Percentiles rank a stretch among this genome's conserved stretches.
These are phyloP conservation scores for Sporothrix globosa DNA, from an alignment of 2,329 filamentous ascomycete genomes.

Conservation along the genomic window DNA sequence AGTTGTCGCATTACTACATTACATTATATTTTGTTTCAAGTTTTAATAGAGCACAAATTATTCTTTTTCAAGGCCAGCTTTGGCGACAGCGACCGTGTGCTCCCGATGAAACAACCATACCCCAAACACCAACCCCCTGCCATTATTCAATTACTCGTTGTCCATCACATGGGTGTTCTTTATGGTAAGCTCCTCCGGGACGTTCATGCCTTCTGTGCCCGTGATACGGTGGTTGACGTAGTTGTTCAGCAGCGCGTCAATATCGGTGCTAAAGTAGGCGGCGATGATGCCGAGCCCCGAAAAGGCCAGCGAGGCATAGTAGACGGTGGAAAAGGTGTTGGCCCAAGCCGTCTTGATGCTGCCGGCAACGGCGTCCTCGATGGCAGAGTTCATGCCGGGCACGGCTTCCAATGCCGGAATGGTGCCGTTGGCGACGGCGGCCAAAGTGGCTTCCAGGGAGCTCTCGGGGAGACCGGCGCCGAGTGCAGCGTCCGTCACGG, in stretches of 20 bases:
- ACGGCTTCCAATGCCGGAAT: constrained; percentile 19
- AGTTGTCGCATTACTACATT: no score
- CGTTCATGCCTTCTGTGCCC: constrained; percentile 29
- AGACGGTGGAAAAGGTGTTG: constrained; percentile 26
- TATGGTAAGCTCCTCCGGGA: constrained; percentile 28
- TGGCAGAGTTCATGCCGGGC: constrained; percentile 30
- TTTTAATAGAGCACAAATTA: no score
- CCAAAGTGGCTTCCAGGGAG: constrained; percentile 23
- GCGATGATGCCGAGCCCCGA: constrained; percentile 27
- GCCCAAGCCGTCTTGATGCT: constrained; percentile 29
- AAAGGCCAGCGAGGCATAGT: constrained; percentile 30
- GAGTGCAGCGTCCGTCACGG: constrained; percentile 10
- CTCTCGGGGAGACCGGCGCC: constrained; percentile 25
- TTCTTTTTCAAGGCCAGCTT: no score
- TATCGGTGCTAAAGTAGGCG: constrained; percentile 28
- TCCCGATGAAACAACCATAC: no score
- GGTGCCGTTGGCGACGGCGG: constrained; percentile 26
- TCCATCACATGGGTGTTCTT: constrained; percentile 25
- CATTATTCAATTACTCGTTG: not conserved
- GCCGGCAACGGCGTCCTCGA: constrained; percentile 24
- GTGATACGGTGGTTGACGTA: constrained; percentile 30
- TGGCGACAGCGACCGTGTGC: no score
- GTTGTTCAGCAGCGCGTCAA: constrained; percentile 29
- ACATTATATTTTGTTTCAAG: no score
- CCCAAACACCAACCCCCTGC: no score